Evolutionary conservation across 352 stramenopile genomes (phyloP).

Genomic region (Globisporangium cylindrosporum): DNA sequence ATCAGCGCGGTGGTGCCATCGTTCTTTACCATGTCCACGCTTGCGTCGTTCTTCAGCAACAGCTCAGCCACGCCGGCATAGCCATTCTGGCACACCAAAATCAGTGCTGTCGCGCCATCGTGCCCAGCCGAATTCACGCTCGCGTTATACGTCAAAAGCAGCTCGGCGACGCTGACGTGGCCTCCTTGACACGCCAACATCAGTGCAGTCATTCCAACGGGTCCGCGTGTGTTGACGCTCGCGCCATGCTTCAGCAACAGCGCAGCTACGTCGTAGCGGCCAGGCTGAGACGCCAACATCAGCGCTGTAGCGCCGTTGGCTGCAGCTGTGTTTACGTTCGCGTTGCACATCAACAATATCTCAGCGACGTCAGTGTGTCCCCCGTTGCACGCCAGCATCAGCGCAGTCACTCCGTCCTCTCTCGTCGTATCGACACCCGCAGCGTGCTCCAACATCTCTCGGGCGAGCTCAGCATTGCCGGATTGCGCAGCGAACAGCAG

Average conservation of each 20-base stretch:
- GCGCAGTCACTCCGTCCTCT: slow-evolving; percentile 3
- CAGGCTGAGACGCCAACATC: neutral
- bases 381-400: neutral
- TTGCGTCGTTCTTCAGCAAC: neutral
- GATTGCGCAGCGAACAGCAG: neutral
- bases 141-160: neutral
- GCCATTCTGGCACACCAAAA: neutral
- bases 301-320: neutral
- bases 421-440: neutral
- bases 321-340: neutral
- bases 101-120: neutral
- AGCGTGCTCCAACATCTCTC: neutral
- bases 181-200: neutral
- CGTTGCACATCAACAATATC: neutral
- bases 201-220: neutral
- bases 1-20: neutral
- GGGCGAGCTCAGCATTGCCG: neutral
- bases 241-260: neutral
- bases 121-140: neutral
- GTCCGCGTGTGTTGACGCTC: neutral
- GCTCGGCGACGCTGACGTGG: neutral
- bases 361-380: neutral
- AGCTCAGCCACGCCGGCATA: neutral
- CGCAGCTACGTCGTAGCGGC: neutral
- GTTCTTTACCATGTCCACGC: neutral